These are phyloP conservation scores for Mortierella sp. DNA, from an alignment of 371 early-diverging fungal genomes.

Conservation along the genomic window DNA sequence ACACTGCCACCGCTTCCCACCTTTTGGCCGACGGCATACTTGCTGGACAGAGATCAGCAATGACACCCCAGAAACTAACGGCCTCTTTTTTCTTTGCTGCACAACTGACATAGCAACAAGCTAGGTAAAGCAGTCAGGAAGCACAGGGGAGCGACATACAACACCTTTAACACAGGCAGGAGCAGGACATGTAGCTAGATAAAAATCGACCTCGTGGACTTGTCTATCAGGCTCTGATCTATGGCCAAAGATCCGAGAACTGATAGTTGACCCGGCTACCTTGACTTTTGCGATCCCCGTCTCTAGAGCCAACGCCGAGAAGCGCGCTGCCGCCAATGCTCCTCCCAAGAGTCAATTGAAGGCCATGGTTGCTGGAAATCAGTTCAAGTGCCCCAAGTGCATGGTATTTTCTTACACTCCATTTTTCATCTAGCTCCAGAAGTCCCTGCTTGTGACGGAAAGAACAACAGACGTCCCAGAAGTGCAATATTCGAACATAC, in stretches of 20 bases:
- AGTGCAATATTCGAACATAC: not conserved
- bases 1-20: not conserved
- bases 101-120: slow-evolving; percentile 37
- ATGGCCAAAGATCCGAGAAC: not conserved
- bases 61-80: not conserved
- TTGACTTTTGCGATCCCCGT: not conserved
- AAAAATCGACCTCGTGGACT: not conserved
- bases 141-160: not conserved
- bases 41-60: not conserved
- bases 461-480: no score
- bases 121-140: slow-evolving; percentile 32
- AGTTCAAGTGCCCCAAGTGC: slow-evolving; percentile 58
- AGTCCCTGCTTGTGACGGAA: not conserved
- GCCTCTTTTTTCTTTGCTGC: not conserved
- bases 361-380: slow-evolving; percentile 56
- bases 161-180: not conserved
- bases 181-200: not conserved
- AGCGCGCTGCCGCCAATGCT: slow-evolving; percentile 56
- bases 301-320: slow-evolving; percentile 55
- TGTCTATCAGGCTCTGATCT: not conserved
- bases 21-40: not conserved
- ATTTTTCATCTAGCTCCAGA: not conserved
- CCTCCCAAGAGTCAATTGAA: slow-evolving; percentile 57
- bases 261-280: not conserved
- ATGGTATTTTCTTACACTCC: slow-evolving; percentile 15